Evolutionary conservation across 331 rosid species (phyloP).

Genomic region (Phaseolus coccineus): DNA sequence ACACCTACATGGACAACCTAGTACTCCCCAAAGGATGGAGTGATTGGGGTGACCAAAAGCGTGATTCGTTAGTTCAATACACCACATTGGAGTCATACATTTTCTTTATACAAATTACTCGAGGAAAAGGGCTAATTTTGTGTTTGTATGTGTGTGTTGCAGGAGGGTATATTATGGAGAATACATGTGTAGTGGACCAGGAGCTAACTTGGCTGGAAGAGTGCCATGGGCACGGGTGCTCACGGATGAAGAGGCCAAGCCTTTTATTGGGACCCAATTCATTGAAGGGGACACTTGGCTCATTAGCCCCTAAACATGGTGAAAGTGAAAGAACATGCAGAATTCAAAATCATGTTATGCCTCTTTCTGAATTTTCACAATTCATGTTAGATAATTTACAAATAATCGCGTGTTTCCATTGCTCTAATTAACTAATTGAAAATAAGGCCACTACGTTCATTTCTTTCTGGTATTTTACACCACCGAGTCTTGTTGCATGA

Average conservation of each 20-base stretch:
- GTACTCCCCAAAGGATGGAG: slow-evolving; percentile 76
- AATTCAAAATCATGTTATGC: neutral
- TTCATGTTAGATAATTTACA: neutral
- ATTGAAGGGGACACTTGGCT: slow-evolving; percentile 80
- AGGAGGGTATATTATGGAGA: slow-evolving; percentile 79
- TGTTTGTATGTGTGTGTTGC: neutral
- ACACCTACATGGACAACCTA: slow-evolving; percentile 67
- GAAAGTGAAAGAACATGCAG: neutral
- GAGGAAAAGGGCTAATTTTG: neutral
- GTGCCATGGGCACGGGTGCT: slow-evolving; percentile 68
- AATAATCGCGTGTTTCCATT: neutral
- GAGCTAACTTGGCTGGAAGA: slow-evolving; percentile 66
- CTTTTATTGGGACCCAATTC: slow-evolving; percentile 65
- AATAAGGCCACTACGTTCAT: neutral
- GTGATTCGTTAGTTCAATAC: slow-evolving; percentile 58
- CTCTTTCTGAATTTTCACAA: neutral
- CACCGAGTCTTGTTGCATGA: neutral
- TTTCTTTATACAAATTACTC: neutral
- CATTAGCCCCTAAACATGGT: slow-evolving; percentile 33
- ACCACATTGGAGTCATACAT: neutral
- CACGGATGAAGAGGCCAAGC: slow-evolving; percentile 68
- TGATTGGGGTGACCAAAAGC: slow-evolving; percentile 73
- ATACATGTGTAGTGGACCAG: slow-evolving; percentile 82
- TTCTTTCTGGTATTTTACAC: slow-evolving; percentile 3
- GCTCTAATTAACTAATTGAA: neutral